Conservation (phyloP, 2,329 filamentous ascomycete species). For the Sarocladiaceae sp. region DNA sequence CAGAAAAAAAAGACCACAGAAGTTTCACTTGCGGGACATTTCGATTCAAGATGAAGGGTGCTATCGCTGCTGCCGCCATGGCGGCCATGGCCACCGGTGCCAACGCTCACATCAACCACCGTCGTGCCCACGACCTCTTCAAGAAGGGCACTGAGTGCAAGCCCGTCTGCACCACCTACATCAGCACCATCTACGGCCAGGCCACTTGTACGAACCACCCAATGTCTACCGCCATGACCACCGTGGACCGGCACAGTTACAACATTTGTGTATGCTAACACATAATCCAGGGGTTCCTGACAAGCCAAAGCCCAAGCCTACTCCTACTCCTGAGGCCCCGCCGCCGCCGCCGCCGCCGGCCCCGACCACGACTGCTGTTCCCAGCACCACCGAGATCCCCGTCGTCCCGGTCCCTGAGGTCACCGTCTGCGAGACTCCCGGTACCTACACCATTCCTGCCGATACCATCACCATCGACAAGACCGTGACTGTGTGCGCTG, state of each 20-base stretch:
- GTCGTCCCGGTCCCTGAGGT: conserved; percentile 46
- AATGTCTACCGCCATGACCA: conserved; percentile 13
- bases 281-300: conserved; percentile 4
- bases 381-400: conserved; percentile 34
- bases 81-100: conserved; percentile 53
- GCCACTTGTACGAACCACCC: conserved; percentile 50
- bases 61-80: conserved; percentile 58
- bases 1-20: conserved; percentile 18
- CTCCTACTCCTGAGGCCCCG: conserved; percentile 18
- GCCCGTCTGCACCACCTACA: conserved; percentile 65
- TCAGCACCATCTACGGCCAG: conserved; percentile 62
- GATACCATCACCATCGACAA: conserved; percentile 62
- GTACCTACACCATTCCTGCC: conserved; percentile 69
- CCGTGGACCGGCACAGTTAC: background rate
- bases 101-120: conserved; percentile 52
- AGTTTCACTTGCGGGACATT: conserved; percentile 17
- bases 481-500: conserved; percentile 60
- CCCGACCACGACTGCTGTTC: conserved; percentile 13
- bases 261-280: background rate
- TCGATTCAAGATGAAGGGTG: conserved; percentile 63
- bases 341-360: conserved; percentile 20
- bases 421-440: conserved; percentile 56
- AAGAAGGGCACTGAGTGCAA: conserved; percentile 47
- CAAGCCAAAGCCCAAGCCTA: conserved; percentile 9
- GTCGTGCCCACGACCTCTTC: conserved; percentile 57